Percentiles rank a stretch among this genome's conserved stretches.
Conservation (phyloP, 169 alveolate species). For the Babesia ovata region DNA sequence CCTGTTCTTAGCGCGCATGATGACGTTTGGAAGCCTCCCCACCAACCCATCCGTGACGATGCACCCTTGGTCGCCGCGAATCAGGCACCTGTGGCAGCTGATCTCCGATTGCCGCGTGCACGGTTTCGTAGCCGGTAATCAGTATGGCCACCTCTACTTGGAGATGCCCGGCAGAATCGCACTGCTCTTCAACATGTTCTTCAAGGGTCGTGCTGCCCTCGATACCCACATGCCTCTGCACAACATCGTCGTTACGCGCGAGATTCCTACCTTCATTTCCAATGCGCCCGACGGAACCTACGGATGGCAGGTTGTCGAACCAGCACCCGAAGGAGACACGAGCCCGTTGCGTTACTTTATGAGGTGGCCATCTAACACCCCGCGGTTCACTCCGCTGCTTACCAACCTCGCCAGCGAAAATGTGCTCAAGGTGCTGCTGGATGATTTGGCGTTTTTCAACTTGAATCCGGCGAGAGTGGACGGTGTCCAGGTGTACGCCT, state of each 20-base stretch:
- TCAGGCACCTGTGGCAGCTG: background rate
- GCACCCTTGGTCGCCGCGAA: background rate
- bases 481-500: conserved; percentile 20
- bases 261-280: background rate
- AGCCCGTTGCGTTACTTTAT: background rate
- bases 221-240: background rate
- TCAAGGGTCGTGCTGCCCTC: conserved; percentile 1
- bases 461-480: background rate
- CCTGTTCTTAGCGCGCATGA: background rate
- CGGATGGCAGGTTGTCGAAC: no score
- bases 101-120: background rate
- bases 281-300: background rate
- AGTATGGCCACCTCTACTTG: background rate
- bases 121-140: background rate
- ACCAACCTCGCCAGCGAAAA: background rate
- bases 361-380: background rate
- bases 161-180: conserved; percentile 13
- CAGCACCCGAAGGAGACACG: background rate
- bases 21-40: conserved; percentile 31
- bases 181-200: conserved; percentile 22
- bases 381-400: background rate
- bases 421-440: background rate
- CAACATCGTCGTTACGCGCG: background rate
- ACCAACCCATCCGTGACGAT: background rate
- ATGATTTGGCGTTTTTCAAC: background rate